Conservation (phyloP, 495 filamentous ascomycete species). For the Neurospora sp. region DNA sequence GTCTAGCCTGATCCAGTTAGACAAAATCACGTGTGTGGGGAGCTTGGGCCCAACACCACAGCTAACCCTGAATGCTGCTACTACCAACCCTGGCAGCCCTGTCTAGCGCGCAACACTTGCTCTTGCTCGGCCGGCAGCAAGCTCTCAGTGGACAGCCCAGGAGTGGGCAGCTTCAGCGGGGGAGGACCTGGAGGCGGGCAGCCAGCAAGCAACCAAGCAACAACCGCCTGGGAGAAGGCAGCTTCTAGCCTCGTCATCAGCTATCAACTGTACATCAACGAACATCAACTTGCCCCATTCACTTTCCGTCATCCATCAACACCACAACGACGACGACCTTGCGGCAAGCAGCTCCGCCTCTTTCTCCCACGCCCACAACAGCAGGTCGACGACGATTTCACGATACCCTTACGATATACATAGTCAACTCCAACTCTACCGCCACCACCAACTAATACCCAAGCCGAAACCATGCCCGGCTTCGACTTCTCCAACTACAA, state of each 20-base stretch:
- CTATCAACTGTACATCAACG: conserved; percentile 12
- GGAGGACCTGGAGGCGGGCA: background rate
- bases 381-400: background rate
- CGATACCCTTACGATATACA: background rate
- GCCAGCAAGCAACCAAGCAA: background rate
- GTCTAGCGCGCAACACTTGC: conserved; percentile 1
- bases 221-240: conserved; percentile 20
- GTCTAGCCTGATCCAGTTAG: conserved; percentile 5
- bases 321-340: background rate
- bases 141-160: background rate
- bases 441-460: background rate
- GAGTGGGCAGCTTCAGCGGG: background rate
- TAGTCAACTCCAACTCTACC: background rate
- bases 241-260: conserved; percentile 32
- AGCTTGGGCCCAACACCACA: conserved; percentile 19
- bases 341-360: background rate
- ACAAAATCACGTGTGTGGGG: conserved; percentile 15
- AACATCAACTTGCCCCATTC: conserved; percentile 2
- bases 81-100: background rate
- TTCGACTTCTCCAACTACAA: conserved; percentile 99
- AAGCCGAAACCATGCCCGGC: conserved; percentile 58
- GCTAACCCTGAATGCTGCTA: background rate
- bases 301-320: background rate
- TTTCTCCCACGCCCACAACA: background rate
- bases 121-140: background rate